Evolutionary conservation across 176 grass and related monocot genomes (phyloP).

Genomic region (Eleusine indica): DNA sequence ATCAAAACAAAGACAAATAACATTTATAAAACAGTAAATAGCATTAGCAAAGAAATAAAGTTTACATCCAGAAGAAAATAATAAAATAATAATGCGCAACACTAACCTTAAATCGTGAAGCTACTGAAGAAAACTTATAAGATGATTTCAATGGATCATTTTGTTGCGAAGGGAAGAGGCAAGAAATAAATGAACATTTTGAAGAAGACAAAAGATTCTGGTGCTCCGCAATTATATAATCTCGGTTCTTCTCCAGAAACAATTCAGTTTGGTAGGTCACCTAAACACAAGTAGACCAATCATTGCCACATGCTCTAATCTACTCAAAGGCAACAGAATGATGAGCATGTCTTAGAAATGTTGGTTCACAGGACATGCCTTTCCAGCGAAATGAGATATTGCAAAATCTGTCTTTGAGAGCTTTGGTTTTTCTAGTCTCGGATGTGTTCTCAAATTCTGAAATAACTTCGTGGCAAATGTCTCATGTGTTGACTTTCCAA

Average conservation of each 20-base stretch:
- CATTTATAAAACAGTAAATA: slow-evolving; percentile 13
- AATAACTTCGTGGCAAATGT: slow-evolving; percentile 80
- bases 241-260: slow-evolving; percentile 92
- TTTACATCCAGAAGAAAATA: slow-evolving; percentile 17
- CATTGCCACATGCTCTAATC: slow-evolving; percentile 31
- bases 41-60: slow-evolving; percentile 12
- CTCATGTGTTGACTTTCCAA: slow-evolving; percentile 88
- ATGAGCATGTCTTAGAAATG: slow-evolving; percentile 41
- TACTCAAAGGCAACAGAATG: slow-evolving; percentile 34
- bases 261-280: slow-evolving; percentile 84
- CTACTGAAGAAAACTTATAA: slow-evolving; percentile 93
- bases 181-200: slow-evolving; percentile 74
- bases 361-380: slow-evolving; percentile 60
- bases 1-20: slow-evolving; percentile 20
- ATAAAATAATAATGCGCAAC: slow-evolving; percentile 34
- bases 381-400: slow-evolving; percentile 84
- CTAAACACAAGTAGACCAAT: slow-evolving; percentile 42
- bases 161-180: slow-evolving; percentile 67
- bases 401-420: slow-evolving; percentile 83
- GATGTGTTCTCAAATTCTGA: slow-evolving; percentile 64
- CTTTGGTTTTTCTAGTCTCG: slow-evolving; percentile 78
- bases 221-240: slow-evolving; percentile 79
- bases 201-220: slow-evolving; percentile 84
- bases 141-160: slow-evolving; percentile 90
- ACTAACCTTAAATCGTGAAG: slow-evolving; percentile 85